These are phyloP conservation scores for Pisolithus marmoratus DNA, from an alignment of 768 basidiomycete genomes.

Conservation along the genomic window DNA sequence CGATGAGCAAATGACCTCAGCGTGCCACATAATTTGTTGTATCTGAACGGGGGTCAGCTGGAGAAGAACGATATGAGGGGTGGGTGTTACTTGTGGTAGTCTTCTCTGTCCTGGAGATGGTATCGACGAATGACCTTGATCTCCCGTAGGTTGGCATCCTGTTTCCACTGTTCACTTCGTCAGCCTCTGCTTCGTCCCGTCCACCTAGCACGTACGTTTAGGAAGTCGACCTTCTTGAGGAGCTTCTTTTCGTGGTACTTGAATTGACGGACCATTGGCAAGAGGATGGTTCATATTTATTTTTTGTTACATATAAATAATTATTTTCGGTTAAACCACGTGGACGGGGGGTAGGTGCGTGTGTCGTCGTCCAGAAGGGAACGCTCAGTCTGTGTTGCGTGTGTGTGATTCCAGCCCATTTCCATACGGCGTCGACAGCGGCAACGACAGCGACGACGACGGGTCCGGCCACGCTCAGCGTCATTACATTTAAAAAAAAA, in stretches of 20 bases:
- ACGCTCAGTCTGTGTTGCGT: too few species aligned
- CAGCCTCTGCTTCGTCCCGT: constrained; percentile 1
- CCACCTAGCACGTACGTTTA: constrained; percentile 55
- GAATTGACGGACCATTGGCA: constrained; percentile 79
- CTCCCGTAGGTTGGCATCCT: constrained; percentile 87
- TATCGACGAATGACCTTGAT: constrained; percentile 92
- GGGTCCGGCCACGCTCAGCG: too few species aligned
- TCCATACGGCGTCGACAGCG: too few species aligned
- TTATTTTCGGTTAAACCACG: constrained; percentile 14
- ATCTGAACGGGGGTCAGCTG: constrained; percentile 38
- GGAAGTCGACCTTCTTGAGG: constrained; percentile 94
- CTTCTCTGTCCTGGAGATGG: constrained; percentile 91
- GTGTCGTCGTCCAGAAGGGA: too few species aligned
- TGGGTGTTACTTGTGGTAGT: constrained; percentile 89
- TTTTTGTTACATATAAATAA: background rate
- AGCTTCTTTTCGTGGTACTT: constrained; percentile 96
- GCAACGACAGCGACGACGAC: too few species aligned
- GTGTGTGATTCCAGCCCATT: too few species aligned
- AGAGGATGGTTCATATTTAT: background rate
- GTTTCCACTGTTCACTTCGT: constrained; percentile 72
- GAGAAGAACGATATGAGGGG: background rate
- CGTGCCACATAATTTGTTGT: constrained; percentile 92
- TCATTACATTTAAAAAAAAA: too few species aligned
- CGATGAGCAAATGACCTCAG: constrained; percentile 83
- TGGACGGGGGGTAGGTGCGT: constrained; percentile 6